Conservation (phyloP, 495 filamentous ascomycete species). For the Penicillium lividum region DNA sequence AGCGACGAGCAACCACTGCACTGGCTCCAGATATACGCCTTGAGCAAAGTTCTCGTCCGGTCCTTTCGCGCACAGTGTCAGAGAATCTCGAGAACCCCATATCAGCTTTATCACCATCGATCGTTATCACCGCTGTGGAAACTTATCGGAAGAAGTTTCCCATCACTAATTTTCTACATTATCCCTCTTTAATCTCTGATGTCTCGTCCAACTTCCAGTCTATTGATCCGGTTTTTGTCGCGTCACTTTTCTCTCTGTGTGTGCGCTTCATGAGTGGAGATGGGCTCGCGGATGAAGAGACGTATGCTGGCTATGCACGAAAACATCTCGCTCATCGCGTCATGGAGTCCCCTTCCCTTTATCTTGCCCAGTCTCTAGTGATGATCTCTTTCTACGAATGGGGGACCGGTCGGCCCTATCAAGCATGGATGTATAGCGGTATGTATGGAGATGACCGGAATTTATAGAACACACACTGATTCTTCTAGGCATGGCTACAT, state of each 20-base stretch:
- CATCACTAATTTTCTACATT: conserved; percentile 46
- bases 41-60: not conserved
- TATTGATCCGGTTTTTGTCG: conserved; percentile 45
- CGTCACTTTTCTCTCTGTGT: conserved; percentile 42
- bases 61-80: conserved; percentile 3
- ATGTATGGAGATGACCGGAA: conserved; percentile 1
- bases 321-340: conserved; percentile 37
- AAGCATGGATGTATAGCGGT: conserved; percentile 52
- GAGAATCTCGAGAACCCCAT: conserved; percentile 25
- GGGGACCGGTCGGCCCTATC: conserved; percentile 45
- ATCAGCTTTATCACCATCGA: conserved; percentile 28
- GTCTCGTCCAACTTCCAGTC: conserved; percentile 34
- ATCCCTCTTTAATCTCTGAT: conserved; percentile 46
- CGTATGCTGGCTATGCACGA: conserved; percentile 42
- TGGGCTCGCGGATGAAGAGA: conserved; percentile 32
- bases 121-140: conserved; percentile 41
- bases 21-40: not conserved
- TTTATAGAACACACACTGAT: not conserved
- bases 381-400: conserved; percentile 49
- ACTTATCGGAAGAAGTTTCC: conserved; percentile 47
- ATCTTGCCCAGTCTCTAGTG: conserved; percentile 44
- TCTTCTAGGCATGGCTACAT: conserved; percentile 45
- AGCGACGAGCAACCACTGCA: conserved; percentile 17
- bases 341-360: conserved; percentile 44
- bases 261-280: conserved; percentile 39